phyloP scores from a whole-genome alignment of 2,329 filamentous ascomycete genomes.

The Pseudogymnoascus destructans region DNA sequence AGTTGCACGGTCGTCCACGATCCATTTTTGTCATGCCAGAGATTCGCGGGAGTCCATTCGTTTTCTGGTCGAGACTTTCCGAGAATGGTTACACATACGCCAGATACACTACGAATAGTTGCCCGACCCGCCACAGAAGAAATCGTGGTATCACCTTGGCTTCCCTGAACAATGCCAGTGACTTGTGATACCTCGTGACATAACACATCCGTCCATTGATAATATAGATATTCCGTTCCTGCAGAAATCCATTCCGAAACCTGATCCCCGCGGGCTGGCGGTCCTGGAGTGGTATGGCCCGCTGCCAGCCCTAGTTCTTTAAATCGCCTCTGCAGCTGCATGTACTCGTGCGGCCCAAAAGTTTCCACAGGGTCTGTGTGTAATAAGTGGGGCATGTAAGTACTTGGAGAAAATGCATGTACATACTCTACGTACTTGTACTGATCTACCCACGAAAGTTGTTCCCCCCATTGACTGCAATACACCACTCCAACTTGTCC shows the following conservation, averaged over 20 bases:
- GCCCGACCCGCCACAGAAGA: background rate
- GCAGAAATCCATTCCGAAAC: background rate
- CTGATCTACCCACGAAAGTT: too few relatives aligned
- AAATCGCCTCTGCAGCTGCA: background rate
- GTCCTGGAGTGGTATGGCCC: background rate
- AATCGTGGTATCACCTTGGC: constrained; percentile 4
- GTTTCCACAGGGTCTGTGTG: too few relatives aligned
- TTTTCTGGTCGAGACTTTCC: background rate
- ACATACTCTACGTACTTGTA: too few relatives aligned
- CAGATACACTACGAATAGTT: background rate
- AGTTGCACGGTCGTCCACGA: background rate
- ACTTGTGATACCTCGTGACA: constrained; percentile 5
- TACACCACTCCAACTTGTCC: too few relatives aligned
- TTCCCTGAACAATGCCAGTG: background rate
- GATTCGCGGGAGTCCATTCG: background rate
- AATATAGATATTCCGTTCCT: background rate
- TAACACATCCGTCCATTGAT: background rate
- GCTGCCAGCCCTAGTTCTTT: background rate
- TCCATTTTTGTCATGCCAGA: constrained; percentile 5
- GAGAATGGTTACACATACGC: background rate
- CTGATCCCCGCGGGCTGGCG: background rate
- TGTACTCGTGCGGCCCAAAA: too few relatives aligned
- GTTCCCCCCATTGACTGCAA: too few relatives aligned
- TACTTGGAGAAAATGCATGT: too few relatives aligned
- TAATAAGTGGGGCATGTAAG: too few relatives aligned